Evolutionary conservation across 139 green algal species (phyloP).

Genomic region (Helicosporidium sp.): DNA sequence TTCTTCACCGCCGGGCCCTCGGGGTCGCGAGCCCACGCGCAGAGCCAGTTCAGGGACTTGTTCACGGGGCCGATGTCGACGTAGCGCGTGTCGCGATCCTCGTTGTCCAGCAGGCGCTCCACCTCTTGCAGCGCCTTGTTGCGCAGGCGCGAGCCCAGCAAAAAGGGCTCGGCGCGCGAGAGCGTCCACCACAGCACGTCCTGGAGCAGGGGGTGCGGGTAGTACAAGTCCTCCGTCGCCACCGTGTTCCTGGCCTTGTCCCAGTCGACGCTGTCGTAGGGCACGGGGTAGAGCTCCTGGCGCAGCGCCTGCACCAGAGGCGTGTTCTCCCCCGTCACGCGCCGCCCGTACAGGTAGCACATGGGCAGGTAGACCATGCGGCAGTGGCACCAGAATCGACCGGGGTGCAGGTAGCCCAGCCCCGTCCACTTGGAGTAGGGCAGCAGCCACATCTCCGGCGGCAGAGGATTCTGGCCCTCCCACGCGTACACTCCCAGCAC

Average conservation of each 20-base stretch:
- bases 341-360: constrained; percentile 81
- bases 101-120: constrained; percentile 76
- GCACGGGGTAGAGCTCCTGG: constrained; percentile 64
- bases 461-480: constrained; percentile 76
- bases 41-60: constrained; percentile 96
- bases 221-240: constrained; percentile 90
- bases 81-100: constrained; percentile 96
- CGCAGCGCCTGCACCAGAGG: constrained; percentile 26
- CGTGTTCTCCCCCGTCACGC: constrained; percentile 40
- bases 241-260: constrained; percentile 64
- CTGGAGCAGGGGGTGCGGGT: constrained; percentile 83
- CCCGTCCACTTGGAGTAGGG: constrained; percentile 63
- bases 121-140: constrained; percentile 50
- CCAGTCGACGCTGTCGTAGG: constrained; percentile 84
- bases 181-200: constrained; percentile 80
- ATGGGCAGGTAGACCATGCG: constrained; percentile 98
- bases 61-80: constrained; percentile 95
- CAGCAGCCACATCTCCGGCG: constrained; percentile 95
- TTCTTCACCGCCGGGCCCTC: constrained; percentile 47
- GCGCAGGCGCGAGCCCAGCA: constrained; percentile 50
- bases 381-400: constrained; percentile 97
- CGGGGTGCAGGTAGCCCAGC: constrained; percentile 64
- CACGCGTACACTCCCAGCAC: constrained; percentile 83
- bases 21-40: constrained; percentile 83
- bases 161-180: constrained; percentile 50